These are phyloP conservation scores for Globisporangium acanthophoron DNA, from an alignment of 352 stramenopile genomes.

Conservation along the genomic window DNA sequence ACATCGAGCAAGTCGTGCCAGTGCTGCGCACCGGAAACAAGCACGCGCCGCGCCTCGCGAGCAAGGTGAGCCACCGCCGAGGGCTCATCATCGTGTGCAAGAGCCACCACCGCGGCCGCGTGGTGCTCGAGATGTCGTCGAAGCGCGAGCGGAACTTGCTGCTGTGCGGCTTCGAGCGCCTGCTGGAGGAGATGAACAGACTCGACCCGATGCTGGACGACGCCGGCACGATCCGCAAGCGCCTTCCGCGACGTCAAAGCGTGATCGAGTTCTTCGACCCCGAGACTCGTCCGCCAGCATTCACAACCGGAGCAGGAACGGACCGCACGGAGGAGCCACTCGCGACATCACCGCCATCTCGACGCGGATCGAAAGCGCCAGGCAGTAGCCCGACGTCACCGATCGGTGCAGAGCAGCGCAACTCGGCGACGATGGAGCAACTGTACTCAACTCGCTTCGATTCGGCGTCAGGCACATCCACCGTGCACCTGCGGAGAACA, in stretches of 20 bases:
- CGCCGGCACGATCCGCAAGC: slow-evolving; percentile 37
- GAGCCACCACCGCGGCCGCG: slow-evolving; percentile 51
- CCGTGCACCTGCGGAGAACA: slow-evolving; percentile 12
- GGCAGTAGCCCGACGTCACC: background rate
- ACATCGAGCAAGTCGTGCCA: slow-evolving; percentile 51
- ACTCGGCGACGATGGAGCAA: slow-evolving; percentile 27
- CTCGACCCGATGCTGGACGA: slow-evolving; percentile 38
- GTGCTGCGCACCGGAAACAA: slow-evolving; percentile 49
- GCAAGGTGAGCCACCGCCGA: slow-evolving; percentile 58
- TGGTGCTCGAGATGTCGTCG: slow-evolving; percentile 55
- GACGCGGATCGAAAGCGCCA: background rate
- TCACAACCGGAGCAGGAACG: background rate
- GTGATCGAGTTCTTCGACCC: slow-evolving; percentile 47
- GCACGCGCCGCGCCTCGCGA: slow-evolving; percentile 36
- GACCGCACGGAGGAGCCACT: background rate
- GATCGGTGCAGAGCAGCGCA: background rate
- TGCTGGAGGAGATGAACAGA: slow-evolving; percentile 44
- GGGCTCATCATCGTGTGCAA: slow-evolving; percentile 65
- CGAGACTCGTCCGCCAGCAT: slow-evolving; percentile 7
- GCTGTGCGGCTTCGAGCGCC: slow-evolving; percentile 43
- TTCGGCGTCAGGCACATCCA: slow-evolving; percentile 11
- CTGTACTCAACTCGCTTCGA: slow-evolving; percentile 72
- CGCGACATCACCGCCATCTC: background rate
- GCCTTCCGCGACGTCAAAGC: slow-evolving; percentile 37
- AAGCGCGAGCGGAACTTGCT: slow-evolving; percentile 57